phyloP scores from a whole-genome alignment of 148 eudicot genomes.

The Vaccinium myrtillus region DNA sequence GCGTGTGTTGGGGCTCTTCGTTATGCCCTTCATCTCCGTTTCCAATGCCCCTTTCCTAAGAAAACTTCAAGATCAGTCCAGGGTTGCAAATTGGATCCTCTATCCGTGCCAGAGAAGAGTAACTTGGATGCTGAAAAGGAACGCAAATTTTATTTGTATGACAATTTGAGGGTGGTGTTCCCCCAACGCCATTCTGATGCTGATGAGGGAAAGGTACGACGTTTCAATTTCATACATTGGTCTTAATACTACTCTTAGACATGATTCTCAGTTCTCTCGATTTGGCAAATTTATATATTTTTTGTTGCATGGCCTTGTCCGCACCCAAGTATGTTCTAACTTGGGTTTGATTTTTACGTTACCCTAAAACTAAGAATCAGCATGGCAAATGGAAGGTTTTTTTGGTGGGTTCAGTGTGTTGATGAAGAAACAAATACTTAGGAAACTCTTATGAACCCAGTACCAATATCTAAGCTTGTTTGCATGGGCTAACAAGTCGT shows the following conservation, averaged over 20 bases:
- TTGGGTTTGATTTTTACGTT: background rate
- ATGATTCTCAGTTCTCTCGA: background rate
- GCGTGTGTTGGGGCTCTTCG: constrained; percentile 55
- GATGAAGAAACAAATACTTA: background rate
- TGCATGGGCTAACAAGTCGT: background rate
- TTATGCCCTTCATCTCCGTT: constrained; percentile 89
- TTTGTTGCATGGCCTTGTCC: background rate
- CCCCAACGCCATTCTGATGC: constrained; percentile 85
- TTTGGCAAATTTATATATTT: background rate
- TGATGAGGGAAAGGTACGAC: constrained; percentile 82
- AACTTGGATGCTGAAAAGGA: constrained; percentile 31
- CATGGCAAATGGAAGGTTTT: background rate
- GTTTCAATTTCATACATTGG: background rate
- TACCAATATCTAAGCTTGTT: background rate
- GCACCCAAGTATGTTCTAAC: too few species aligned
- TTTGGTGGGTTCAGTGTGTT: background rate
- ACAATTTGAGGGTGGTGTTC: constrained; percentile 70
- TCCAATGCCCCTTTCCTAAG: constrained; percentile 60
- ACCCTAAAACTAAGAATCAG: background rate
- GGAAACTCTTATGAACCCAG: background rate
- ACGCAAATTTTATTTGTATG: constrained; percentile 60
- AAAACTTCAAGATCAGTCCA: constrained; percentile 45
- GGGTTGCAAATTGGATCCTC: constrained; percentile 39
- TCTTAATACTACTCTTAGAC: background rate
- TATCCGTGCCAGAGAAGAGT: constrained; percentile 20